A percentile compares a stretch with the other conserved stretches of the same genome.
Evolutionary conservation across 2,329 filamentous ascomycete genomes (phyloP).

Genomic region (Lomentospora prolificans): DNA sequence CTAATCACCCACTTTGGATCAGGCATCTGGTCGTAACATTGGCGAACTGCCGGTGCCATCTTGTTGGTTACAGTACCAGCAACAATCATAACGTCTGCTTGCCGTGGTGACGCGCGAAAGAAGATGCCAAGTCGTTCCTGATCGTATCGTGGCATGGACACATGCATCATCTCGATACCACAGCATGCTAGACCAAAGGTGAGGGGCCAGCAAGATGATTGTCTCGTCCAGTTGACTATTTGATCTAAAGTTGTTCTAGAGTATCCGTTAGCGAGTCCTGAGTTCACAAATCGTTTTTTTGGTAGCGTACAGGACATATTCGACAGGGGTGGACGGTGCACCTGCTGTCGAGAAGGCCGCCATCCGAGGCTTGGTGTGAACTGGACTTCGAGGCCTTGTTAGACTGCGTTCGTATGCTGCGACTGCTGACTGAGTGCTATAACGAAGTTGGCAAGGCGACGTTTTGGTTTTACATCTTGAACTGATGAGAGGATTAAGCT

Average conservation of each 20-base stretch:
- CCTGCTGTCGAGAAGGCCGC: too few relatives aligned
- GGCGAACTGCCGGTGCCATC: slow-evolving; percentile 83
- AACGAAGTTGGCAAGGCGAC: too few relatives aligned
- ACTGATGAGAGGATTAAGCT: too few relatives aligned
- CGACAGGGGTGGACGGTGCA: too few relatives aligned
- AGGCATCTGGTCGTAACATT: slow-evolving; percentile 94
- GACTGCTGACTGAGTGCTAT: too few relatives aligned
- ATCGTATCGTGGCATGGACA: slow-evolving; percentile 80
- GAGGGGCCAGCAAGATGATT: slow-evolving; percentile 80
- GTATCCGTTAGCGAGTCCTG: not conserved
- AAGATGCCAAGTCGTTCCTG: slow-evolving; percentile 84
- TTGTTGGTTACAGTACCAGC: slow-evolving; percentile 91
- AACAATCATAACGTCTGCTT: slow-evolving; percentile 90
- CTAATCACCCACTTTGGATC: slow-evolving; percentile 78
- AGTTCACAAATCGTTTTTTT: not conserved
- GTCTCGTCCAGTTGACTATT: slow-evolving; percentile 74
- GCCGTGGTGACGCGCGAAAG: slow-evolving; percentile 78
- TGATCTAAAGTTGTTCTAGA: slow-evolving; percentile 66
- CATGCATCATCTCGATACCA: slow-evolving; percentile 87
- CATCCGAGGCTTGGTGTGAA: too few relatives aligned
- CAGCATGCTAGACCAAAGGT: slow-evolving; percentile 85
- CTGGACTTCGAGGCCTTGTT: too few relatives aligned
- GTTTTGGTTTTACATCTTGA: too few relatives aligned
- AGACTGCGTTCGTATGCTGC: too few relatives aligned
- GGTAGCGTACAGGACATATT: not conserved